A percentile compares a stretch with the other conserved stretches of the same genome.
Evolutionary conservation across 768 basidiomycete genomes (phyloP).

Genomic region (Leccinum uliginosum): DNA sequence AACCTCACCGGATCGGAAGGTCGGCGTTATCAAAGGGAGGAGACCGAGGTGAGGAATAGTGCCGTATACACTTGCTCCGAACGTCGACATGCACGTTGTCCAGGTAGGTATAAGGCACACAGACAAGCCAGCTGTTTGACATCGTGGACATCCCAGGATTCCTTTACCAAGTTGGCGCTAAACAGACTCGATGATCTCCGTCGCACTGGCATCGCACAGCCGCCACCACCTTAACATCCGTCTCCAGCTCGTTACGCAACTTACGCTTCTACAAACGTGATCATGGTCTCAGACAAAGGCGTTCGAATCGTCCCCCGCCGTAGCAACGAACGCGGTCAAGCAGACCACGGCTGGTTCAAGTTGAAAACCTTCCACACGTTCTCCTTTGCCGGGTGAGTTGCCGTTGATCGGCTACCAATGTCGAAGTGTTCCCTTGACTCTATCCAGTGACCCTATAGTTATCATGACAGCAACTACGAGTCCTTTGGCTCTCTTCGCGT

Average conservation of each 20-base stretch:
- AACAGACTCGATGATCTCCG: slow-evolving; percentile 2
- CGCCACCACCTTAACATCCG: not conserved
- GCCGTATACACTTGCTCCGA: not conserved
- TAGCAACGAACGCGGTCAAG: slow-evolving; percentile 64
- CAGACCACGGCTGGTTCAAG: slow-evolving; percentile 84
- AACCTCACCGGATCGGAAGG: not conserved
- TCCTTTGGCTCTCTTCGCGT: slow-evolving; percentile 76
- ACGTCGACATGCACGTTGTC: not conserved
- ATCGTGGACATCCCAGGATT: slow-evolving; percentile 1
- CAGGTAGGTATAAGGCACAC: slow-evolving; percentile 17
- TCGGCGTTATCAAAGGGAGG: not conserved
- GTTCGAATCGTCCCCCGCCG: slow-evolving; percentile 46
- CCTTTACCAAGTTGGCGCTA: not conserved
- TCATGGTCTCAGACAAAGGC: slow-evolving; percentile 16
- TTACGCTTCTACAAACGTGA: not conserved
- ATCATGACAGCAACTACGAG: slow-evolving; percentile 54
- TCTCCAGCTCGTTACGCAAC: not conserved
- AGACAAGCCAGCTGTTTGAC: not conserved
- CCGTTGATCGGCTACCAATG: not conserved
- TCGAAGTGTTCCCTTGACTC: not conserved
- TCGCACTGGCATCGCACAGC: not conserved
- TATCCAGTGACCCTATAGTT: slow-evolving; percentile 34
- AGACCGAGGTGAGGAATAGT: not conserved
- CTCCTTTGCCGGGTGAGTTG: slow-evolving; percentile 61
- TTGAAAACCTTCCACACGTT: slow-evolving; percentile 87